phyloP scores from a whole-genome alignment of 2,329 filamentous ascomycete genomes.

The Septoria linicola region DNA sequence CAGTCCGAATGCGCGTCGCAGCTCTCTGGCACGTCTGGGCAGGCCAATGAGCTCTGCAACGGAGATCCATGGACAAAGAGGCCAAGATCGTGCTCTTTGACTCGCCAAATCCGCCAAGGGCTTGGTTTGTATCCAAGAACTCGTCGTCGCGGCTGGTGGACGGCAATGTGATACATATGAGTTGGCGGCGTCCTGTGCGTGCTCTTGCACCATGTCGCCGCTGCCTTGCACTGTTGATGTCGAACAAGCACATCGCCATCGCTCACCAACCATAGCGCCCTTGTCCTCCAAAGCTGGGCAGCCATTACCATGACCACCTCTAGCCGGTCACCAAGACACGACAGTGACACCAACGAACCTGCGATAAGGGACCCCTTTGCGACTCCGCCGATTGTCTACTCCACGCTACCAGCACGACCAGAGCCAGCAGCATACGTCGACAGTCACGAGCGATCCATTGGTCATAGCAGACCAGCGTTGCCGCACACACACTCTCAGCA shows the following conservation, averaged over 20 bases:
- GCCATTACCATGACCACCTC: constrained; percentile 22
- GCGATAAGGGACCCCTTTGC: constrained; percentile 21
- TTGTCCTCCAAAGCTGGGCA: neutral
- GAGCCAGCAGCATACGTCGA: constrained; percentile 20
- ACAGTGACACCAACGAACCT: constrained; percentile 10
- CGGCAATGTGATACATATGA: constrained; percentile 21
- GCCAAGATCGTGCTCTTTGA: constrained; percentile 11
- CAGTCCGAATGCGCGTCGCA: constrained; percentile 5
- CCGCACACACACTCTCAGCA: constrained; percentile 15
- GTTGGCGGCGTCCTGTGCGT: constrained; percentile 13
- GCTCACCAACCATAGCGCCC: constrained; percentile 3
- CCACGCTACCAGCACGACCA: constrained; percentile 22
- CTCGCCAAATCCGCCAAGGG: constrained; percentile 15
- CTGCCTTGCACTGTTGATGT: constrained; percentile 17
- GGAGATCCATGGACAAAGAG: constrained; percentile 14
- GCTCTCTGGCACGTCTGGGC: constrained; percentile 18
- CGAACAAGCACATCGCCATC: constrained; percentile 5
- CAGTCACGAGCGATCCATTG: neutral
- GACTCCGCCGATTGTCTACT: constrained; percentile 17
- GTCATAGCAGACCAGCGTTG: constrained; percentile 7
- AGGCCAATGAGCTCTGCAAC: constrained; percentile 19
- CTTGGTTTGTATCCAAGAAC: constrained; percentile 13
- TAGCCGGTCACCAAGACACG: constrained; percentile 27
- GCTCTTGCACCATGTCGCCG: constrained; percentile 5
- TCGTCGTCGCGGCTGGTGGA: constrained; percentile 9